phyloP scores from a whole-genome alignment of 2,329 filamentous ascomycete species.

The Cytospora schulzeri region DNA sequence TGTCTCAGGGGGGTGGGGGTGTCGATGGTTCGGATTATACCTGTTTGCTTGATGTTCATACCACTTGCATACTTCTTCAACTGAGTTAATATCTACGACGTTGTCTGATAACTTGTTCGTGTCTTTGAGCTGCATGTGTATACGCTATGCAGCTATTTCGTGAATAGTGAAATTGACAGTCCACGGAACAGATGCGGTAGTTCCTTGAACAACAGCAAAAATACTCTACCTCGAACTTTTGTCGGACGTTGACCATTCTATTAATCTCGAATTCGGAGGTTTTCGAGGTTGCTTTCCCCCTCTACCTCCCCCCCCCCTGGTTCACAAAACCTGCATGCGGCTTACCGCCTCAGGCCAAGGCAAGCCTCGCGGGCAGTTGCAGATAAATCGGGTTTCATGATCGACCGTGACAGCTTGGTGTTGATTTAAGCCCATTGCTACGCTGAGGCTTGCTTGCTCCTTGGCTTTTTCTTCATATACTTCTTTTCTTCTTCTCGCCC shows the following conservation, averaged over 20 bases:
- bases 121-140: neutral
- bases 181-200: too few species aligned
- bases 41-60: conserved; percentile 17
- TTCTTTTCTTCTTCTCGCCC: neutral
- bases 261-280: neutral
- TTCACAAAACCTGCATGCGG: neutral
- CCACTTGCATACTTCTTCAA: conserved; percentile 15
- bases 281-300: neutral
- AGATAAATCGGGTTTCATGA: neutral
- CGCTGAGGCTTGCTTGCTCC: neutral
- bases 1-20: neutral
- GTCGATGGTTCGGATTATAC: conserved; percentile 11
- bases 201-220: too few species aligned
- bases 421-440: neutral
- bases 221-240: too few species aligned
- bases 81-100: conserved; percentile 21
- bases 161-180: neutral
- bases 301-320: neutral
- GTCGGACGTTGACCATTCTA: neutral
- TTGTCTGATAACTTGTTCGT: neutral
- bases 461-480: neutral
- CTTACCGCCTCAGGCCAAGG: neutral
- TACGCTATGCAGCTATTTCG: neutral
- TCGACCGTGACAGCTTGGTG: neutral
- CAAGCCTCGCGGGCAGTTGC: neutral